Conservation (phyloP, 805 yeast genomes). For the Myxozyma geophila region DNA sequence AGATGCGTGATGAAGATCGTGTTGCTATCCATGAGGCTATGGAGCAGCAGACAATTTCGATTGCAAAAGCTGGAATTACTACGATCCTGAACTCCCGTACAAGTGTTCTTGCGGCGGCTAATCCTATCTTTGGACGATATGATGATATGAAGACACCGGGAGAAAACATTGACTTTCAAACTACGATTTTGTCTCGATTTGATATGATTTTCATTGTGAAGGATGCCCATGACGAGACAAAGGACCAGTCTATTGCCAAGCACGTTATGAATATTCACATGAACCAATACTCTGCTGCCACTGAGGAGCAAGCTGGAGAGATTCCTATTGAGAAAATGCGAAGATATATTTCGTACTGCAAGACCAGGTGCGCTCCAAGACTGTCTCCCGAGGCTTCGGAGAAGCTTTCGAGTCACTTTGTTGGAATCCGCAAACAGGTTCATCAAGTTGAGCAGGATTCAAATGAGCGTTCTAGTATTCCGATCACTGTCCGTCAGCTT, state of each 20-base stretch:
- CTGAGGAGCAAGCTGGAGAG: slow-evolving; percentile 66
- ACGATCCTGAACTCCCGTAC: slow-evolving; percentile 96
- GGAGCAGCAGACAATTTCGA: slow-evolving; percentile 99
- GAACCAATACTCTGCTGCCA: slow-evolving; percentile 61
- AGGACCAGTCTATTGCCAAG: slow-evolving; percentile 84
- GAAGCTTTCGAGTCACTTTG: slow-evolving; percentile 87
- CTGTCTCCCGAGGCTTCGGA: slow-evolving; percentile 88
- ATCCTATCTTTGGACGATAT: slow-evolving; percentile 95
- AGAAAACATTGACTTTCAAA: slow-evolving; percentile 96
- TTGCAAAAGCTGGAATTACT: slow-evolving; percentile 98
- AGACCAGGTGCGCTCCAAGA: slow-evolving; percentile 85
- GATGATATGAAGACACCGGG: slow-evolving; percentile 97
- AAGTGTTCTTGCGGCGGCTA: slow-evolving; percentile 96
- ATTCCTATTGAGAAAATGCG: slow-evolving; percentile 90
- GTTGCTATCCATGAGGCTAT: slow-evolving; percentile 99
- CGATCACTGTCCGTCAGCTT: slow-evolving; percentile 94
- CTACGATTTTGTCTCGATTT: slow-evolving; percentile 93
- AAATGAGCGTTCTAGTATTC: slow-evolving; percentile 90
- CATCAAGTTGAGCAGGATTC: slow-evolving; percentile 79
- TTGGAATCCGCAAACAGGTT: slow-evolving; percentile 81
- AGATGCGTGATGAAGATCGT: slow-evolving; percentile 98
- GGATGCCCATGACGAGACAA: slow-evolving; percentile 85
- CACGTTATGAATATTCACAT: slow-evolving; percentile 96
- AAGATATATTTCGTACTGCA: slow-evolving; percentile 87
- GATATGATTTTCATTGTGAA: slow-evolving; percentile 98